These are phyloP conservation scores for Carex pumila DNA, from an alignment of 176 grass and related monocot genomes.

Conservation along the genomic window DNA sequence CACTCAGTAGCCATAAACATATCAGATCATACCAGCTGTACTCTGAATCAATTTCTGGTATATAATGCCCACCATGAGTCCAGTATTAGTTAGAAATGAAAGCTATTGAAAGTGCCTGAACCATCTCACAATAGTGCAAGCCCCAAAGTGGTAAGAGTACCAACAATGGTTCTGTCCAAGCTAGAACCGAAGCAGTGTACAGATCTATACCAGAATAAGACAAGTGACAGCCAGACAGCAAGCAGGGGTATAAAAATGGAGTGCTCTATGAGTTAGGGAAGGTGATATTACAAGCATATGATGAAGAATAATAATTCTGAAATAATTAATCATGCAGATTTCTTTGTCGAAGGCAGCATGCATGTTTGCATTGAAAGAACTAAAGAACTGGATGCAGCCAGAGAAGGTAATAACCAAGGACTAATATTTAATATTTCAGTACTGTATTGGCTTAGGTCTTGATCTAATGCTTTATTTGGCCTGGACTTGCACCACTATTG, in stretches of 20 bases:
- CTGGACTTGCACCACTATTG: neutral
- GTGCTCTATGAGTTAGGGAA: neutral
- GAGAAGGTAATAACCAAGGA: constrained; percentile 34
- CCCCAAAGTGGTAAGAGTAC: neutral
- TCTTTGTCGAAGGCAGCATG: constrained; percentile 10
- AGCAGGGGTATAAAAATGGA: neutral
- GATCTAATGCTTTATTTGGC: neutral
- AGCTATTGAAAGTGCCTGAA: neutral
- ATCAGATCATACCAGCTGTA: neutral
- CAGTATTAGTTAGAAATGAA: neutral
- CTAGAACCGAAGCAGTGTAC: neutral
- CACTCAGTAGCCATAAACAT: neutral
- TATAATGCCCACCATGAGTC: neutral
- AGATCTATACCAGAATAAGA: neutral
- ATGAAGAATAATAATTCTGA: neutral
- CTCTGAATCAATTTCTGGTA: neutral
- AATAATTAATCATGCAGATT: neutral
- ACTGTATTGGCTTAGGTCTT: neutral
- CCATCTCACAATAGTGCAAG: neutral
- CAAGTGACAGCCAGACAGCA: neutral
- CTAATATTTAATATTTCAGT: neutral
- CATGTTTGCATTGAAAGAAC: constrained; percentile 41
- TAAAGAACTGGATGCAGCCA: constrained; percentile 57
- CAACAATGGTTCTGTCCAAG: neutral
- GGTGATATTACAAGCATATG: neutral